Evolutionary conservation across 306 rosid species (phyloP).

Genomic region (Hippophae tibetana): DNA sequence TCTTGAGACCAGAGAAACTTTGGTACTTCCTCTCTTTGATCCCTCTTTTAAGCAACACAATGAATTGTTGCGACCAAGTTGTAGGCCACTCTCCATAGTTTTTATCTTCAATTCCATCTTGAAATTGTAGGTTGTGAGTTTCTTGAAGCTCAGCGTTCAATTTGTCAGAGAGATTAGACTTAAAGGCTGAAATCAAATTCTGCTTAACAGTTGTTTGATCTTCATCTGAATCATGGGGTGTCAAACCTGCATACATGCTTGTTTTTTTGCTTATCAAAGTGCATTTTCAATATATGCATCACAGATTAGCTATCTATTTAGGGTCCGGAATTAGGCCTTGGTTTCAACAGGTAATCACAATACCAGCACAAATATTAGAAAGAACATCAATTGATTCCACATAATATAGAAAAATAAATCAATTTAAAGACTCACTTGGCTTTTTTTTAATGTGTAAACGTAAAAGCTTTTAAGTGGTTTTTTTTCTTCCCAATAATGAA

Average conservation of each 20-base stretch:
- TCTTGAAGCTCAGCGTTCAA: conserved; percentile 24
- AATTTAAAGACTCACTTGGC: too few relatives aligned
- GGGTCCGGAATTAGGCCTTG: too few relatives aligned
- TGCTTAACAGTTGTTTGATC: conserved; percentile 29
- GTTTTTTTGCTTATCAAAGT: neutral
- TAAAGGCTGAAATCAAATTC: conserved; percentile 25
- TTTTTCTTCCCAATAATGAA: too few relatives aligned
- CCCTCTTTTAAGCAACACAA: conserved; percentile 51
- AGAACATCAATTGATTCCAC: too few relatives aligned
- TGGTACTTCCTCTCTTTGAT: conserved; percentile 50
- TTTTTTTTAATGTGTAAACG: too few relatives aligned
- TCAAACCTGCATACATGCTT: conserved; percentile 19
- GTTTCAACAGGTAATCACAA: too few relatives aligned
- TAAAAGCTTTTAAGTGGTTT: too few relatives aligned
- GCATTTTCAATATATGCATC: too few relatives aligned
- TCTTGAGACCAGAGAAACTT: conserved; percentile 39
- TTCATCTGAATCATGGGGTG: conserved; percentile 25
- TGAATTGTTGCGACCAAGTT: conserved; percentile 57
- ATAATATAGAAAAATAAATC: too few relatives aligned
- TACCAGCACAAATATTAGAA: too few relatives aligned
- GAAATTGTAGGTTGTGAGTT: neutral
- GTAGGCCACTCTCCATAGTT: conserved; percentile 46
- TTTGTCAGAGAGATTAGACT: conserved; percentile 16
- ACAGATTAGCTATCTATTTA: too few relatives aligned
- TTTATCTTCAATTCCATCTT: conserved; percentile 19